Percentiles rank a stretch among this genome's conserved stretches.
phyloP scores from a whole-genome alignment of 2,329 filamentous ascomycete species.

The Penicillium expansum region DNA sequence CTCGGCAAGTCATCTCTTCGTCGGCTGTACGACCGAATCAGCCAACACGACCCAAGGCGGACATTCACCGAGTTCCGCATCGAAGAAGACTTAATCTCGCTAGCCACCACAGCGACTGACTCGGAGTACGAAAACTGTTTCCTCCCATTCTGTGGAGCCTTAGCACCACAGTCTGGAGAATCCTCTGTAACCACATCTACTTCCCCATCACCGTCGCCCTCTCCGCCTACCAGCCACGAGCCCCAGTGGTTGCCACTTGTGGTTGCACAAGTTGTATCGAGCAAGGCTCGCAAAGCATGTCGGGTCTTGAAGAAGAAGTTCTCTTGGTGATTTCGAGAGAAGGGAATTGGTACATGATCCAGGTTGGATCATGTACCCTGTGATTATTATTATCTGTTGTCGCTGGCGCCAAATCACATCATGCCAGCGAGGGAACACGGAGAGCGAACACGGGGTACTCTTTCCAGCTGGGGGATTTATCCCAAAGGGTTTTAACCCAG shows the following conservation, averaged over 20 bases:
- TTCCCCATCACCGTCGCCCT: neutral
- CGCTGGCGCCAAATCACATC: neutral
- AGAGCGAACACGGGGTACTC: neutral
- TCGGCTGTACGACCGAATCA: constrained; percentile 3
- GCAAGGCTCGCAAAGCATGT: neutral
- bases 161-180: neutral
- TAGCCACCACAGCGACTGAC: neutral
- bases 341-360: neutral
- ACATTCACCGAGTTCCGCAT: neutral
- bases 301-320: neutral
- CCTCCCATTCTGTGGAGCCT: neutral
- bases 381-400: neutral
- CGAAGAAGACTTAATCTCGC: neutral
- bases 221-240: neutral
- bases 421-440: neutral
- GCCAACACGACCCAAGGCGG: neutral
- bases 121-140: neutral
- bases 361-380: neutral
- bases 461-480: constrained; percentile 1
- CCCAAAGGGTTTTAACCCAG: neutral
- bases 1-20: neutral
- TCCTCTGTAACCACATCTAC: neutral
- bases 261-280: neutral
- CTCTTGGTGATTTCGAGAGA: neutral
- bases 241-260: neutral